These are phyloP conservation scores for Pistacia atlantica DNA, from an alignment of 345 rosid species.

Conservation along the genomic window DNA sequence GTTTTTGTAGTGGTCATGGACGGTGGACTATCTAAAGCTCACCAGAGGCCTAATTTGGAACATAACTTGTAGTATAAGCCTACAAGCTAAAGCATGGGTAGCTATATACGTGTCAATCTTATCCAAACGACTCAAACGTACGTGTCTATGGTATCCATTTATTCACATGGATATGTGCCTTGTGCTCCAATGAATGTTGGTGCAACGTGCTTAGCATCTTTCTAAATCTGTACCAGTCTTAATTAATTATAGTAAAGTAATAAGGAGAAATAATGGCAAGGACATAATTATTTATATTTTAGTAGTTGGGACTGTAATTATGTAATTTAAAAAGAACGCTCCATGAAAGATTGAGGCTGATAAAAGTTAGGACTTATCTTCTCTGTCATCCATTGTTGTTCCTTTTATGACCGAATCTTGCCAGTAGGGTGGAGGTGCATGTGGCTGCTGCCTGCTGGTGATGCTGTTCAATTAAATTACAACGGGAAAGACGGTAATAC, in stretches of 20 bases:
- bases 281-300: no score
- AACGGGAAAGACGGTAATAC: neutral
- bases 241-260: neutral
- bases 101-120: conserved; percentile 26
- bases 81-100: neutral
- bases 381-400: neutral
- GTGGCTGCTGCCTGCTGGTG: neutral
- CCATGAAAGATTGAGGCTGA: neutral
- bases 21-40: no score
- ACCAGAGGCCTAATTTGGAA: no score
- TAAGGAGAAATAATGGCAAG: neutral
- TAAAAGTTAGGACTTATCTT: neutral
- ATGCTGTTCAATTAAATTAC: neutral
- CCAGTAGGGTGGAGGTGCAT: conserved; percentile 8
- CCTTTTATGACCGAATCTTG: conserved; percentile 17
- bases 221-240: conserved; percentile 8
- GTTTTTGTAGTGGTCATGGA: no score
- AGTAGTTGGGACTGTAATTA: neutral
- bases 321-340: neutral
- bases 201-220: conserved; percentile 26
- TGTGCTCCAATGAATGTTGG: conserved; percentile 22
- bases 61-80: no score
- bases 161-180: conserved; percentile 30
- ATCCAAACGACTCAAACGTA: conserved; percentile 23
- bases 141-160: conserved; percentile 18